Evolutionary conservation across 1,139 yeast species (phyloP), one percentile per base, ranked within the genome.

Genomic region (Sugiyamaella pinicola): DNA sequence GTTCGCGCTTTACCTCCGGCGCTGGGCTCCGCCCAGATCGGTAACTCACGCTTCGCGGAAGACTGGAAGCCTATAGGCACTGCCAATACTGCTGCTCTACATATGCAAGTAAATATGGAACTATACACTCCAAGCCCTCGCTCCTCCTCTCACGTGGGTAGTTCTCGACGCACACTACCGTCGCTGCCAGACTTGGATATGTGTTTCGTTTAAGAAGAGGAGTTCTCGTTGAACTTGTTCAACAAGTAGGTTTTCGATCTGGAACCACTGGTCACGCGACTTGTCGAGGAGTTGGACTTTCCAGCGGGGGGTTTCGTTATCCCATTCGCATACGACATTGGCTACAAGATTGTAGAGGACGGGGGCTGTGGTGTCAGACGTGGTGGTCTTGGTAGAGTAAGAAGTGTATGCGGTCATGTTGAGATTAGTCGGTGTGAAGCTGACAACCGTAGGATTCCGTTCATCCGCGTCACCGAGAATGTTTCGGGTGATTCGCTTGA

Each of bases 171-270:
- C 42, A n/a, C 33, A 40, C 24, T 47, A 39, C 10, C 45, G 26
- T 19, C 70, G 66, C 60, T 81, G 79, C 95, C 95, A 86, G 15
- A 86, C 70, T 66, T 85, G 91, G 39, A 87, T 70, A 66, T 81
- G 82, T 44, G 81, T 78, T 58, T 85, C 88, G 42, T 78, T 76
- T 35, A 87, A 66, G 61, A 85, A 84, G 50, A 87, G 63, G 49
- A 86, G 71, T 58, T 85, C 90, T 46, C 74, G 73, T 41, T 83
- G 82, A 38, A 79, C 75, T 13, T 66, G 66, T 37, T 70, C 74
- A 1, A 81, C 77, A 12, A 69, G 66, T 47, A 81, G 69, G 60
- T 85, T 84, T 45, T 77, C 75, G 10, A 87, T 74, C 55, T 79
- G 81, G 3, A 76, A 60, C 95, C 95, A 87, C 24, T 70, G 68